phyloP scores from a whole-genome alignment of 2,329 filamentous ascomycete species.

The Diplodia sapinea region DNA sequence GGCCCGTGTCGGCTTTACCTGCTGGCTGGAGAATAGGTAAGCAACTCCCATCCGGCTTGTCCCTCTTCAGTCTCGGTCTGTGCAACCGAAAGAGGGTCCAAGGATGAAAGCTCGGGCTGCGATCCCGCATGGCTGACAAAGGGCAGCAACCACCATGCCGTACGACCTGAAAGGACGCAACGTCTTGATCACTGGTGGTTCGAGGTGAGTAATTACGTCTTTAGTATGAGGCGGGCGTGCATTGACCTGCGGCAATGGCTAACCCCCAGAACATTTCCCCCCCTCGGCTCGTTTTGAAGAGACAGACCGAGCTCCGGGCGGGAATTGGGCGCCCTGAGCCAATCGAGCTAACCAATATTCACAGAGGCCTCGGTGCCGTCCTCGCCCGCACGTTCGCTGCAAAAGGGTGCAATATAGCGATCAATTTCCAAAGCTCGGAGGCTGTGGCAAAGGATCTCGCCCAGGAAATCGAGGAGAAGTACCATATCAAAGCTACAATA shows the following conservation, averaged over 20 bases:
- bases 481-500: constrained; percentile 59
- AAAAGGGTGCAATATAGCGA: constrained; percentile 70
- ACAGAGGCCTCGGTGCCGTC: constrained; percentile 73
- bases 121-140: neutral
- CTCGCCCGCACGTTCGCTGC: constrained; percentile 70
- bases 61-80: neutral
- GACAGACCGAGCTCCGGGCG: neutral
- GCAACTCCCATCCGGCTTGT: neutral
- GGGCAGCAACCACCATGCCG: constrained; percentile 55
- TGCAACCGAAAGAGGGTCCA: neutral
- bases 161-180: constrained; percentile 67
- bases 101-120: neutral
- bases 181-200: constrained; percentile 69
- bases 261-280: neutral
- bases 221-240: neutral
- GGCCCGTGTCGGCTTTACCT: neutral
- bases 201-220: constrained; percentile 56
- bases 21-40: neutral
- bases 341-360: neutral
- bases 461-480: constrained; percentile 58
- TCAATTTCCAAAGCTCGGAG: constrained; percentile 73
- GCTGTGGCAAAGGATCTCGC: constrained; percentile 66
- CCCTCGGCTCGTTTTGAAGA: neutral
- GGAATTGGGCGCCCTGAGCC: neutral
- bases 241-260: neutral